A percentile compares a stretch with the other conserved stretches of the same genome.
Conservation (phyloP, 805 yeast species). For the Candida andamanensis region DNA sequence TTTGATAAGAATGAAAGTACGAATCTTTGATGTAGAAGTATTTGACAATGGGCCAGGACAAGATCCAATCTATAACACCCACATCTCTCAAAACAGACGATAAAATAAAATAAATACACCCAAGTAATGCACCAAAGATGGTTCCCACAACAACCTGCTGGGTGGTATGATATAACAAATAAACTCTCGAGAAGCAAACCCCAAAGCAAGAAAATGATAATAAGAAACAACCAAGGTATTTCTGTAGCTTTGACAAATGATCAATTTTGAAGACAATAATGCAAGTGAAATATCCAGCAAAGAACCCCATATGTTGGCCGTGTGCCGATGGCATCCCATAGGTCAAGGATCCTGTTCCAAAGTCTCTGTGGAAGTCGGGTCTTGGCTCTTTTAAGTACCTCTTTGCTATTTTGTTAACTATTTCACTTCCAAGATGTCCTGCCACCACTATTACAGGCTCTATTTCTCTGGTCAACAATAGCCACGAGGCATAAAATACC, state of each 20-base stretch:
- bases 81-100: constrained; percentile 54
- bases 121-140: constrained; percentile 55
- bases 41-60: constrained; percentile 52
- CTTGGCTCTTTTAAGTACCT: constrained; percentile 62
- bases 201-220: constrained; percentile 25
- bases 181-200: constrained; percentile 68
- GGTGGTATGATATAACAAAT: constrained; percentile 69
- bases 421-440: constrained; percentile 81
- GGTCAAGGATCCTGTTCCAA: constrained; percentile 43
- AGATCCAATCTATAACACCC: constrained; percentile 64
- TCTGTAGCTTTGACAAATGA: constrained; percentile 21
- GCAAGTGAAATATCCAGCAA: constrained; percentile 52
- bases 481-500: constrained; percentile 79
- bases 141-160: constrained; percentile 75
- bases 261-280: constrained; percentile 39
- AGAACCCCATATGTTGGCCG: constrained; percentile 91
- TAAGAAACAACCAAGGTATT: constrained; percentile 21
- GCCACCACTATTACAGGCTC: constrained; percentile 79
- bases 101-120: constrained; percentile 50
- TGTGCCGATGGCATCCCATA: constrained; percentile 99
- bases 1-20: constrained; percentile 42
- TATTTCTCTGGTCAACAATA: constrained; percentile 73
- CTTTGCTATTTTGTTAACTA: constrained; percentile 65
- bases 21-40: constrained; percentile 57
- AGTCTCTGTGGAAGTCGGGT: constrained; percentile 52